Evolutionary conservation across 1,284 basidiomycete species (phyloP).

Genomic region (Peniophora sp.): DNA sequence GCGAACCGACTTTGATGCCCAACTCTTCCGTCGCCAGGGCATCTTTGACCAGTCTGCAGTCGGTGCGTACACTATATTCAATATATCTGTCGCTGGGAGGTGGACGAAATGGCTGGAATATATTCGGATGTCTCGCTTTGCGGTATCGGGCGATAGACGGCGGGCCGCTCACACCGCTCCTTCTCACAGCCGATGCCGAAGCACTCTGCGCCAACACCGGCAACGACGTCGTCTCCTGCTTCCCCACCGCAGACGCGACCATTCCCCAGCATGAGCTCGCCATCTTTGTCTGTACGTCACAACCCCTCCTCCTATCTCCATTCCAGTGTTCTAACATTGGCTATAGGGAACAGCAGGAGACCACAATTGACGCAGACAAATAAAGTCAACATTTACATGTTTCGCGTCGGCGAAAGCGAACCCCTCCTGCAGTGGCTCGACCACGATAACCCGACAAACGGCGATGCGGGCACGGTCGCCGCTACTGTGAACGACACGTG

Average conservation of each 20-base stretch:
- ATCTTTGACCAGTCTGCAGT: slow-evolving; percentile 34
- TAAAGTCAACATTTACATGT: slow-evolving; percentile 62
- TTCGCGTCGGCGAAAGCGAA: slow-evolving; percentile 51
- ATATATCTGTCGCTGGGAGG: too few relatives aligned
- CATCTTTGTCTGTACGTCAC: slow-evolving; percentile 63
- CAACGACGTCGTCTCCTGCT: slow-evolving; percentile 68
- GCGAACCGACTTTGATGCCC: slow-evolving; percentile 4
- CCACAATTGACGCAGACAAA: slow-evolving; percentile 36
- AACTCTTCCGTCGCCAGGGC: slow-evolving; percentile 12
- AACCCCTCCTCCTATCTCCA: slow-evolving; percentile 5
- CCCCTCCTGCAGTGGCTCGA: slow-evolving; percentile 36
- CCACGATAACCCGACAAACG: slow-evolving; percentile 36
- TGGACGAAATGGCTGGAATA: too few relatives aligned
- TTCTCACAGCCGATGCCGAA: slow-evolving; percentile 23
- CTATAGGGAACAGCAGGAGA: slow-evolving; percentile 42
- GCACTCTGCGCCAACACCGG: slow-evolving; percentile 28
- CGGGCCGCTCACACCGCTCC: background rate
- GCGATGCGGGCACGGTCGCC: slow-evolving; percentile 44
- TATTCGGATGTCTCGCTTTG: too few relatives aligned
- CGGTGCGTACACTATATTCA: slow-evolving; percentile 25
- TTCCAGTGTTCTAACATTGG: slow-evolving; percentile 4
- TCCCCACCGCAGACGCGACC: slow-evolving; percentile 40
- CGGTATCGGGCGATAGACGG: too few relatives aligned
- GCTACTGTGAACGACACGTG: slow-evolving; percentile 64
- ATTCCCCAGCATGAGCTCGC: slow-evolving; percentile 65